phyloP scores from a whole-genome alignment of 192 early-diverging fungal species.

The Rhizoclosmatium sp. region DNA sequence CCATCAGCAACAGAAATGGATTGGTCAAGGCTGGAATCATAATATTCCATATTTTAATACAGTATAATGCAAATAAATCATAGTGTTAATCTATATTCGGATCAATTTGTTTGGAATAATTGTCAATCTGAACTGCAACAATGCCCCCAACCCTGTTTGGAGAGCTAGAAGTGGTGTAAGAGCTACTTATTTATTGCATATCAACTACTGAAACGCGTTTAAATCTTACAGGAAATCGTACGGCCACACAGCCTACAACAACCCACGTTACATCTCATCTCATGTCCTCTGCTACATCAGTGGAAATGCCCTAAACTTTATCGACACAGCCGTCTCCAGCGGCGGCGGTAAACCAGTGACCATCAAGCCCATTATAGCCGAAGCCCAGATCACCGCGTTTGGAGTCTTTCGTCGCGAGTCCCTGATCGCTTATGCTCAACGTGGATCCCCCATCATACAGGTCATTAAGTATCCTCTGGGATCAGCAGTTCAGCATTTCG shows the following conservation, averaged over 20 bases:
- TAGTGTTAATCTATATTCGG: too few relatives aligned
- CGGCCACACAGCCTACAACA: constrained; percentile 47
- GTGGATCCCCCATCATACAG: constrained; percentile 42
- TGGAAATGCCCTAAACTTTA: constrained; percentile 58
- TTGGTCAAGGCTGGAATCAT: too few relatives aligned
- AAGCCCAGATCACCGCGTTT: constrained; percentile 56
- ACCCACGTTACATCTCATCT: constrained; percentile 41
- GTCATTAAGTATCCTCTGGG: constrained; percentile 59
- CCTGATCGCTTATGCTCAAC: constrained; percentile 56
- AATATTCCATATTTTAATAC: too few relatives aligned
- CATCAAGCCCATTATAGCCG: constrained; percentile 41
- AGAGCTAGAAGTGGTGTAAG: constrained; percentile 54
- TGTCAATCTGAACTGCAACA: background rate
- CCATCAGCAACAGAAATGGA: too few relatives aligned
- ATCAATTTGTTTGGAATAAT: background rate
- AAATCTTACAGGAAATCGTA: constrained; percentile 46
- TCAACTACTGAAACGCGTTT: background rate
- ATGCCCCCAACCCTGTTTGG: constrained; percentile 56
- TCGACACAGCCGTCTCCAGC: constrained; percentile 23
- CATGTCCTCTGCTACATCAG: constrained; percentile 53
- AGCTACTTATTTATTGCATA: background rate
- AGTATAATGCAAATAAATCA: too few relatives aligned
- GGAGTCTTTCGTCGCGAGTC: constrained; percentile 45
- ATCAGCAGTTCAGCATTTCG: constrained; percentile 7
- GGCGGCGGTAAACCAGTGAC: background rate